Percentiles rank a stretch among this genome's conserved stretches.
Evolutionary conservation across 345 rosid genomes (phyloP).

Genomic region (Litchi chinensis): DNA sequence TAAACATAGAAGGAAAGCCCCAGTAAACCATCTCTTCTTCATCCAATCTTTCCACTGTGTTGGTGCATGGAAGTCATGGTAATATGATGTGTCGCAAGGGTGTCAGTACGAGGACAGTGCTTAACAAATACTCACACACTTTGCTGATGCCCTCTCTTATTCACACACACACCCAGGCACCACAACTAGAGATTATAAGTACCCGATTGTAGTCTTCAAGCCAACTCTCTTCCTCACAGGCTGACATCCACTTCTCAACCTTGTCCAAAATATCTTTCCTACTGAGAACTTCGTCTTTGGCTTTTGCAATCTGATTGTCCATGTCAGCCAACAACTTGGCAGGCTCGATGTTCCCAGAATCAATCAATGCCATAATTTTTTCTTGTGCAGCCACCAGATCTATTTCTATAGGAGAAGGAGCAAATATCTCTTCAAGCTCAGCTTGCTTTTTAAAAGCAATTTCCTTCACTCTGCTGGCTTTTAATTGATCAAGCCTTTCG

Average conservation of each 20-base stretch:
- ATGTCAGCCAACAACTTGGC: conserved; percentile 85
- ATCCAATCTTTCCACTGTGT: background rate
- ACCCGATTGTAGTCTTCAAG: conserved; percentile 96
- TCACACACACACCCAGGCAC: background rate
- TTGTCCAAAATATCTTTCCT: conserved; percentile 94
- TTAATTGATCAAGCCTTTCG: conserved; percentile 90
- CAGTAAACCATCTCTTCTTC: background rate
- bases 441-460: conserved; percentile 89
- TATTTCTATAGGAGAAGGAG: conserved; percentile 72
- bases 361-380: conserved; percentile 78
- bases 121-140: too few relatives aligned
- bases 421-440: conserved; percentile 94
- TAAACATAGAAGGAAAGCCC: background rate
- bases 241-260: conserved; percentile 99
- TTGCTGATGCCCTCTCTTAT: background rate
- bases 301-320: conserved; percentile 88
- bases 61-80: background rate
- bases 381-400: conserved; percentile 86
- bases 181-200: conserved; percentile 13
- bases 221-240: conserved; percentile 99
- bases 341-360: conserved; percentile 91
- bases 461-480: conserved; percentile 96
- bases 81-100: background rate
- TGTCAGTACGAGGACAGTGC: background rate
- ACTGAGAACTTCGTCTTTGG: conserved; percentile 89